phyloP scores from a whole-genome alignment of 495 filamentous ascomycete species.

The Aspergillus leporis region DNA sequence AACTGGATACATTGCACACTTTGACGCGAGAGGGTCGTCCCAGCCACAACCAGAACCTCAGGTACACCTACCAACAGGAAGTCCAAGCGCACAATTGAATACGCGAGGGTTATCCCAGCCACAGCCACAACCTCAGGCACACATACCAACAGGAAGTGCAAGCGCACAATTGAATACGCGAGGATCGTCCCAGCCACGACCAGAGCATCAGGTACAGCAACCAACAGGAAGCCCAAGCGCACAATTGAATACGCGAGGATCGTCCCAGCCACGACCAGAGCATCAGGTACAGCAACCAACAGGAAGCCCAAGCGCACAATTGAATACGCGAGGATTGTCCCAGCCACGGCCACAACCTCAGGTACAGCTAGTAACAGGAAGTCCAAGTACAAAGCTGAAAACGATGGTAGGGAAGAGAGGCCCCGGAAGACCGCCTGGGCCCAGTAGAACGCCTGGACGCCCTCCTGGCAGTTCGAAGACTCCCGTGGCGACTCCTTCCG shows the following conservation, averaged over 20 bases:
- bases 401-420: constrained; percentile 15
- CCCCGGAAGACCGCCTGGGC: constrained; percentile 9
- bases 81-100: background rate
- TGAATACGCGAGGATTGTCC: background rate
- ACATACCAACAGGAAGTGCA: no score
- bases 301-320: no score
- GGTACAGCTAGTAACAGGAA: background rate
- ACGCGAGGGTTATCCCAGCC: background rate
- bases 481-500: constrained; percentile 15
- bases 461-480: constrained; percentile 16
- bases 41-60: constrained; percentile 6
- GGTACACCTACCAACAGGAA: no score
- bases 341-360: background rate
- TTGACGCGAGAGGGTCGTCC: background rate
- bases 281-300: constrained; percentile 3
- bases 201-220: background rate
- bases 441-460: constrained; percentile 25
- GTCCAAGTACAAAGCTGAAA: background rate
- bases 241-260: background rate
- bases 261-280: constrained; percentile 5
- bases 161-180: background rate
- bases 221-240: background rate
- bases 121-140: background rate
- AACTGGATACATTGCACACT: background rate
- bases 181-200: background rate